Evolutionary conservation across 345 rosid genomes (phyloP).

Genomic region (Aquilaria sinensis): DNA sequence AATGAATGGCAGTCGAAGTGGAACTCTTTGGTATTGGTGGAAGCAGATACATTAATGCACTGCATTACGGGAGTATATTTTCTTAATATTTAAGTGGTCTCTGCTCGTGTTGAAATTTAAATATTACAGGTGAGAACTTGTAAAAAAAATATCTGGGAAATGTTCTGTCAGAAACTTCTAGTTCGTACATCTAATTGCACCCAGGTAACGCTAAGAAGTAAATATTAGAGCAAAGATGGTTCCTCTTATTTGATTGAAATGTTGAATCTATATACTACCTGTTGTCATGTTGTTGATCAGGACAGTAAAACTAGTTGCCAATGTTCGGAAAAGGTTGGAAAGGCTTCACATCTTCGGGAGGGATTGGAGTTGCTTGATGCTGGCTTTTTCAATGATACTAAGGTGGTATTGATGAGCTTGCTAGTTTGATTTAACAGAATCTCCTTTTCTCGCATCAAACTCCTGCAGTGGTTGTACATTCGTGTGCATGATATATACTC

Average conservation of each 20-base stretch:
- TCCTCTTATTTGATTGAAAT: not conserved
- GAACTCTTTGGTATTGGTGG: no score
- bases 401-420: constrained; percentile 30
- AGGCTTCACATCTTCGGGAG: constrained; percentile 30
- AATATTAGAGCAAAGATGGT: not conserved
- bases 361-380: constrained; percentile 53
- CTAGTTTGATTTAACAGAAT: not conserved
- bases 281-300: constrained; percentile 30
- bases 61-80: not conserved
- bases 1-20: not conserved
- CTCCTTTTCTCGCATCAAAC: constrained; percentile 1
- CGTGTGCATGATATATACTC: not conserved
- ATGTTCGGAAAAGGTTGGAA: constrained; percentile 22
- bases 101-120: not conserved
- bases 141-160: constrained; percentile 23
- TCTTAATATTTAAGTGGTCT: not conserved
- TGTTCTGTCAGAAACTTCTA: constrained; percentile 26
- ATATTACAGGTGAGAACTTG: constrained; percentile 25
- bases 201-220: constrained; percentile 17
- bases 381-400: constrained; percentile 54
- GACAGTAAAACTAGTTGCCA: constrained; percentile 27
- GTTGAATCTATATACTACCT: constrained; percentile 1
- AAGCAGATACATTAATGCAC: no score
- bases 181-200: constrained; percentile 15
- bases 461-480: not conserved